Conservation (phyloP, 1,284 basidiomycete species). For the Pholiota adiposa region DNA sequence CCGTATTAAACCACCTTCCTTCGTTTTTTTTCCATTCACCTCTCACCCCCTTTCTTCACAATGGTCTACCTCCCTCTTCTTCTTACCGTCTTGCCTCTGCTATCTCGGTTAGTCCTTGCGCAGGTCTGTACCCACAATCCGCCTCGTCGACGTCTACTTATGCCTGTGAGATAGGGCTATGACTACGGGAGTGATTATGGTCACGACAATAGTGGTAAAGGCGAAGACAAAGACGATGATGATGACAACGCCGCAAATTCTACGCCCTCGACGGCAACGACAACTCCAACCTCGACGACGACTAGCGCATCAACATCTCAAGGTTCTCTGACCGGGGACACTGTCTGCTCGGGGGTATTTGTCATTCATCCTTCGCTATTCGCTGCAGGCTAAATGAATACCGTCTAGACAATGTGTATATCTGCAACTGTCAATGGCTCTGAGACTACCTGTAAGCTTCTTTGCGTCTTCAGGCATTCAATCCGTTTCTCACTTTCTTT, state of each 20-base stretch:
- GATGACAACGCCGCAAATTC: neutral
- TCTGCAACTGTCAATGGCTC: conserved; percentile 47
- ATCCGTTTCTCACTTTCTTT: neutral
- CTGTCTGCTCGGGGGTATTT: conserved; percentile 29
- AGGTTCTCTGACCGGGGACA: conserved; percentile 24
- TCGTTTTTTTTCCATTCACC: neutral
- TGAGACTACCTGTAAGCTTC: conserved; percentile 44
- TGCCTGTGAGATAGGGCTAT: neutral
- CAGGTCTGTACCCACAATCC: neutral
- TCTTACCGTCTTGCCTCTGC: conserved; percentile 8
- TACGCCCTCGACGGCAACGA: neutral
- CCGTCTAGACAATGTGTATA: conserved; percentile 45
- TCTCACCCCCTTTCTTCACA: neutral
- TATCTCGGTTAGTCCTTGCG: neutral
- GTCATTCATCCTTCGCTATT: neutral
- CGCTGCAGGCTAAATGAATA: neutral
- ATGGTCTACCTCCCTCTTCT: conserved; percentile 10
- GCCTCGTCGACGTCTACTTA: neutral
- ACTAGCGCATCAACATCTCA: neutral
- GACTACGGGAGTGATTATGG: neutral
- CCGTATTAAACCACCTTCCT: conserved; percentile 3
- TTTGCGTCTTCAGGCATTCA: neutral
- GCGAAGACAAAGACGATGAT: neutral
- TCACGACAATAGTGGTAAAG: neutral
- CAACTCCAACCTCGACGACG: conserved; percentile 3